These are phyloP conservation scores for Taiwanofungus camphoratus DNA, from an alignment of 1,284 basidiomycete genomes.

Conservation along the genomic window DNA sequence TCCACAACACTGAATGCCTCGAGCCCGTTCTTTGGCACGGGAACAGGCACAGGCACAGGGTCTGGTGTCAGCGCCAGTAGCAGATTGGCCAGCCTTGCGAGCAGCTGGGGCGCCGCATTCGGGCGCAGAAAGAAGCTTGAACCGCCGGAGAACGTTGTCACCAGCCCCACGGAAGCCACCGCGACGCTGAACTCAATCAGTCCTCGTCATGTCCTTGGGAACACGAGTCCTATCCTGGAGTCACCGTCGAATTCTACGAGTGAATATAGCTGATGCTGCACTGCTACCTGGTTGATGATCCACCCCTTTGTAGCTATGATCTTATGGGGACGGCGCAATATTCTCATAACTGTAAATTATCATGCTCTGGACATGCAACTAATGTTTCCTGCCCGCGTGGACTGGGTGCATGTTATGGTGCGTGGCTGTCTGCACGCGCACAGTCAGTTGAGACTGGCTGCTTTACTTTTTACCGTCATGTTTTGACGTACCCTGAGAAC, in stretches of 20 bases:
- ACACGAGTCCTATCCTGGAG: constrained; percentile 15
- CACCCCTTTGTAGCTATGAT: too few species aligned
- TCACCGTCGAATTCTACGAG: constrained; percentile 6
- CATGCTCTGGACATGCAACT: too few species aligned
- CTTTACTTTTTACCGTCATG: too few species aligned
- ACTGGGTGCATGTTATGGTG: too few species aligned
- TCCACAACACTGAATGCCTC: constrained; percentile 19
- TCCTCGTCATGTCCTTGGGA: constrained; percentile 11
- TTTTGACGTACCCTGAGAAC: too few species aligned
- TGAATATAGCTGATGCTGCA: too few species aligned
- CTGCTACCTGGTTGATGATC: too few species aligned
- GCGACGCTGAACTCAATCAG: constrained; percentile 9
- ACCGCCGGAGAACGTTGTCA: constrained; percentile 5
- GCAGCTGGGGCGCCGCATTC: constrained; percentile 60
- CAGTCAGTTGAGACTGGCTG: too few species aligned
- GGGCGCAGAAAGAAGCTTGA: constrained; percentile 45
- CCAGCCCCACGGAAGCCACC: neutral
- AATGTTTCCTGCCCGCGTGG: too few species aligned
- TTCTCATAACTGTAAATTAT: too few species aligned
- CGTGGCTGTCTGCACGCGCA: too few species aligned
- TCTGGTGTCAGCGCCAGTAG: constrained; percentile 27
- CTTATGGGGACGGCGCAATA: too few species aligned
- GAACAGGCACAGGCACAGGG: constrained; percentile 10
- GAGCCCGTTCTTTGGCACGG: constrained; percentile 11
- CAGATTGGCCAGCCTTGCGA: constrained; percentile 59